Evolutionary conservation across 768 basidiomycete genomes (phyloP).

Genomic region (Tylopilus plumbeoviolaceoides): DNA sequence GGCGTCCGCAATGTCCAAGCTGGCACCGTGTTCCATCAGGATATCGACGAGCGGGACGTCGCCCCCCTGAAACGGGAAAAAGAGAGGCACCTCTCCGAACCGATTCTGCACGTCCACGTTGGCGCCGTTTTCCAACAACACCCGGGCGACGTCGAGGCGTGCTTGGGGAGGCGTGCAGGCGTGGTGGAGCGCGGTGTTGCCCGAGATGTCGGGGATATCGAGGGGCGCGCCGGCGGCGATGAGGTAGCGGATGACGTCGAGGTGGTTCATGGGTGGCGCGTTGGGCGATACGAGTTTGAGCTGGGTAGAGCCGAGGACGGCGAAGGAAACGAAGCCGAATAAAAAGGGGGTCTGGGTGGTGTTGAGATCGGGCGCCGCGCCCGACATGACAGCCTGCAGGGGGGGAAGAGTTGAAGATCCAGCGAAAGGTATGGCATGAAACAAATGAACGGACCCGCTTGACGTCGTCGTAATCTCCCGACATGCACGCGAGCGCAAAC

Average conservation of each 20-base stretch:
- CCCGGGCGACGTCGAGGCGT: constrained; percentile 31
- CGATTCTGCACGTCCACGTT: constrained; percentile 47
- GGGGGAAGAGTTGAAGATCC: neutral
- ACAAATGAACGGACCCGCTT: constrained; percentile 14
- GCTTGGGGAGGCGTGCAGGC: constrained; percentile 29
- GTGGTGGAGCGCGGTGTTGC: constrained; percentile 50
- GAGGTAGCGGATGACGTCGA: constrained; percentile 39
- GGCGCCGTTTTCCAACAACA: constrained; percentile 44
- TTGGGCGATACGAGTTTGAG: constrained; percentile 15
- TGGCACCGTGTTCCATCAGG: constrained; percentile 48
- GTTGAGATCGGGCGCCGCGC: constrained; percentile 35
- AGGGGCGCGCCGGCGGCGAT: constrained; percentile 38
- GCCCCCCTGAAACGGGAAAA: constrained; percentile 32
- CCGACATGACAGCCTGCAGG: constrained; percentile 21
- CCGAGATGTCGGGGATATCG: constrained; percentile 42
- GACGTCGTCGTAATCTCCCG: constrained; percentile 17
- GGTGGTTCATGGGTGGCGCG: constrained; percentile 19
- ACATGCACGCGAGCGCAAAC: constrained; percentile 26
- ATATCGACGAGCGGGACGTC: constrained; percentile 36
- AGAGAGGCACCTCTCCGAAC: constrained; percentile 44
- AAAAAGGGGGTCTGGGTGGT: constrained; percentile 41
- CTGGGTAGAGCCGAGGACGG: constrained; percentile 40
- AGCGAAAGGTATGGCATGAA: neutral
- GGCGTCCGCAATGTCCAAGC: constrained; percentile 36
- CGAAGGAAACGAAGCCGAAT: constrained; percentile 39